phyloP scores from a whole-genome alignment of 2,329 filamentous ascomycete species.

The Pseudogymnoascus sp. region DNA sequence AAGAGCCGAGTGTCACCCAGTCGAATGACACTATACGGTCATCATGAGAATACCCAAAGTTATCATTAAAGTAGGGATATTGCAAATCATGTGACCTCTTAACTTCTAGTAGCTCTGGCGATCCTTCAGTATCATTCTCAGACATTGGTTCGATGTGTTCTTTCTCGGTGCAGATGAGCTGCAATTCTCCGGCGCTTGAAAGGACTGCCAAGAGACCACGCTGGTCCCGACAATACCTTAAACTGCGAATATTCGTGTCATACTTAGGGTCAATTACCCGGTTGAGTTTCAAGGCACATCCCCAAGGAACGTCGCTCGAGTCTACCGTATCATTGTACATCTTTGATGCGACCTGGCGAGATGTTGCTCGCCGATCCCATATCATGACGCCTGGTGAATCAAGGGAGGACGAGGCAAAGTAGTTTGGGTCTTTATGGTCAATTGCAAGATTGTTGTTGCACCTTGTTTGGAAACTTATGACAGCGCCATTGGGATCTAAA shows the following conservation, averaged over 20 bases:
- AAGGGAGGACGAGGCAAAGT: conserved; percentile 72
- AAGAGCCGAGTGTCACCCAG: conserved; percentile 54
- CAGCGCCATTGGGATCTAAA: conserved; percentile 43
- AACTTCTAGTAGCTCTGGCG: conserved; percentile 53
- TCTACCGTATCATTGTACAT: conserved; percentile 52
- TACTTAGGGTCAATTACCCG: conserved; percentile 47
- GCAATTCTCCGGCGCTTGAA: conserved; percentile 56
- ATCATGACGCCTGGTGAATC: conserved; percentile 69
- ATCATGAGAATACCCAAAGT: conserved; percentile 38
- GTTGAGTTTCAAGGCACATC: conserved; percentile 51
- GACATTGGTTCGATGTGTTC: conserved; percentile 41
- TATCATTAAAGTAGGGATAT: conserved; percentile 44
- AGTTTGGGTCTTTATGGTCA: conserved; percentile 73
- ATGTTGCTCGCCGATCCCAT: conserved; percentile 66
- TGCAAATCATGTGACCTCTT: conserved; percentile 56
- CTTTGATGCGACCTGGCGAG: conserved; percentile 44
- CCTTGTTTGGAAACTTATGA: conserved; percentile 56
- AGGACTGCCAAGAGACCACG: conserved; percentile 55
- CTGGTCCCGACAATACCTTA: conserved; percentile 57
- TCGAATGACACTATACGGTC: conserved; percentile 62
- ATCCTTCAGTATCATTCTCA: conserved; percentile 40
- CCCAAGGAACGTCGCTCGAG: conserved; percentile 55
- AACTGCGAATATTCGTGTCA: conserved; percentile 53
- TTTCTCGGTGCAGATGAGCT: conserved; percentile 51
- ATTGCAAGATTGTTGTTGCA: conserved; percentile 68